A percentile compares a stretch with the other conserved stretches of the same genome.
Conservation (phyloP, 306 rosid species). For the Quercus parvula region DNA sequence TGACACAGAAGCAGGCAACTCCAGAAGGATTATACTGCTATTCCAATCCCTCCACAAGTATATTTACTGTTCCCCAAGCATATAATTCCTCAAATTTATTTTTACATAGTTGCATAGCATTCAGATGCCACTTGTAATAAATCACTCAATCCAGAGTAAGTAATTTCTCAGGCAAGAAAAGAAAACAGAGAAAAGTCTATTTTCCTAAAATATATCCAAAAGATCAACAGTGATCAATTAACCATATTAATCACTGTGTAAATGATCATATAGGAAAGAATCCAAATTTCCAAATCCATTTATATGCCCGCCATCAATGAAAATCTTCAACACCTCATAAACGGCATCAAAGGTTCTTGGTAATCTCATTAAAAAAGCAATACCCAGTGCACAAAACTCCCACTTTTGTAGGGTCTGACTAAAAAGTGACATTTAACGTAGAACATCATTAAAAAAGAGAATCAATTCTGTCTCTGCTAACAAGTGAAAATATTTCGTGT, state of each 20-base stretch:
- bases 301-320: background rate
- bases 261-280: background rate
- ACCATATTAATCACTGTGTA: background rate
- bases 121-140: background rate
- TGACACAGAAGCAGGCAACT: background rate
- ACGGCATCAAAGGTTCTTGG: background rate
- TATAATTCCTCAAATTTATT: background rate
- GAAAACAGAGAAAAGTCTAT: background rate
- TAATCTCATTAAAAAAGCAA: background rate
- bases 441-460: background rate
- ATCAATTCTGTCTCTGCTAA: background rate
- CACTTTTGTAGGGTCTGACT: too few relatives aligned
- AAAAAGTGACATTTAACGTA: background rate
- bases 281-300: background rate
- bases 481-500: background rate
- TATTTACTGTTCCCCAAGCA: background rate
- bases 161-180: background rate
- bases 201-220: background rate
- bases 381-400: too few relatives aligned
- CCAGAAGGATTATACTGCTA: background rate
- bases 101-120: slow-evolving; percentile 10
- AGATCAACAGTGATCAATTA: background rate
- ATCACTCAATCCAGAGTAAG: background rate
- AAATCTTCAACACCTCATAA: background rate
- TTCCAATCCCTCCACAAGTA: slow-evolving; percentile 10